These are phyloP conservation scores for Blastomyces emzantsi DNA, from an alignment of 2,329 filamentous ascomycete species.

Conservation along the genomic window DNA sequence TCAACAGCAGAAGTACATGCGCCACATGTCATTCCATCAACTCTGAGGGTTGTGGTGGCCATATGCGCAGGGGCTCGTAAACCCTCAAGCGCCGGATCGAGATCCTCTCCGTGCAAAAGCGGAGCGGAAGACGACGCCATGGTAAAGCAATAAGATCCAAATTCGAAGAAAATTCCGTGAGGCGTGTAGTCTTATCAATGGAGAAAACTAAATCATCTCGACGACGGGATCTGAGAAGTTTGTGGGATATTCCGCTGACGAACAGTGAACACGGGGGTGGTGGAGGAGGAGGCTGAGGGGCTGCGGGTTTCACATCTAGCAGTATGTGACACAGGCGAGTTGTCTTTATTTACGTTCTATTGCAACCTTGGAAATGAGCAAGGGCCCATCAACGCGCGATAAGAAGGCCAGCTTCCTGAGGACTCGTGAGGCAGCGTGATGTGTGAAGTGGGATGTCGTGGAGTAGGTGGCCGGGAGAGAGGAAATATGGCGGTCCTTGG, in stretches of 20 bases:
- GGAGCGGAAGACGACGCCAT: constrained; percentile 18
- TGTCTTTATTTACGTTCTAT: not conserved
- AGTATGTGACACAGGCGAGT: not conserved
- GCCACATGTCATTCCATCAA: constrained; percentile 82
- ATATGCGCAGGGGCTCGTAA: constrained; percentile 49
- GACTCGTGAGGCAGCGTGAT: not conserved
- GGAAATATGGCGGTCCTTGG: not conserved
- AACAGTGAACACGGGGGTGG: not conserved
- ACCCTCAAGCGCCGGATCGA: constrained; percentile 12
- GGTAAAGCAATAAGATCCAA: not conserved
- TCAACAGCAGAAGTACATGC: constrained; percentile 95
- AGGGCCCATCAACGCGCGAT: not conserved
- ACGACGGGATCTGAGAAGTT: not conserved
- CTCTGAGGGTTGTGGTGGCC: constrained; percentile 82
- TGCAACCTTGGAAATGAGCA: not conserved
- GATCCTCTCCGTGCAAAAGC: constrained; percentile 13
- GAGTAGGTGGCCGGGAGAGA: not conserved
- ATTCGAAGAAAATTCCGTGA: not conserved
- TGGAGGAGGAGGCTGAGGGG: not conserved
- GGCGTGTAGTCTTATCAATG: not conserved
- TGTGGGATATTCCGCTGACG: not conserved
- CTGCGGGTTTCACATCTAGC: not conserved
- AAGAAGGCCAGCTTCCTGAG: constrained; percentile 8
- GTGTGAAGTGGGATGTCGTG: no score
- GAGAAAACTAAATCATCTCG: constrained; percentile 2